phyloP scores from a whole-genome alignment of 768 basidiomycete species.

The Collybiopsis confluens region DNA sequence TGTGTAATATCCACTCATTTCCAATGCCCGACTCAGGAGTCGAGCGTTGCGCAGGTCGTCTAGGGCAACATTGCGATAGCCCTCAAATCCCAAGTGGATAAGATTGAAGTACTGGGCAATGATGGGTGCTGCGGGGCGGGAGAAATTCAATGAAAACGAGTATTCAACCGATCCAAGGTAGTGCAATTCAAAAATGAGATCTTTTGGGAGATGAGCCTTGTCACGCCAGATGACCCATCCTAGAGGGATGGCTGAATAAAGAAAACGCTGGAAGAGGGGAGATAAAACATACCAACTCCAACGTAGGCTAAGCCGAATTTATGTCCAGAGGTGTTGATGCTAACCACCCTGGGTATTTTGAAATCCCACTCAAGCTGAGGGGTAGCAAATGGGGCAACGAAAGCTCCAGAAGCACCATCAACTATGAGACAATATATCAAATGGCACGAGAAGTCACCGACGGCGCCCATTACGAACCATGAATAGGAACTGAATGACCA shows the following conservation, averaged over 20 bases:
- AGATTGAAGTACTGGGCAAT: constrained; percentile 64
- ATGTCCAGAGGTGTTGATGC: constrained; percentile 60
- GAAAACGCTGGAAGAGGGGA: background rate
- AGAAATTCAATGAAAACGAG: constrained; percentile 66
- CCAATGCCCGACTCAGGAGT: constrained; percentile 57
- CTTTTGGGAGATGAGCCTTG: constrained; percentile 59
- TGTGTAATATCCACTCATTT: constrained; percentile 48
- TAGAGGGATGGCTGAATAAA: constrained; percentile 20
- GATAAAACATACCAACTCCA: constrained; percentile 20
- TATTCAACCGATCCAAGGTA: constrained; percentile 58
- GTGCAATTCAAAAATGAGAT: constrained; percentile 69
- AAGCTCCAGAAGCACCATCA: constrained; percentile 65
- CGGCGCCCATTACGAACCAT: too few species aligned
- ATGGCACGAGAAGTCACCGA: constrained; percentile 34
- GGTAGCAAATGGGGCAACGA: constrained; percentile 61
- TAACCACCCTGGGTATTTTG: constrained; percentile 55
- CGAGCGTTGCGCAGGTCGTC: constrained; percentile 60
- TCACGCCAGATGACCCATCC: constrained; percentile 71
- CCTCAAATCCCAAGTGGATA: constrained; percentile 55
- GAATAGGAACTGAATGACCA: constrained; percentile 59
- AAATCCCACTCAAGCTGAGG: constrained; percentile 63
- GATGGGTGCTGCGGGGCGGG: constrained; percentile 59
- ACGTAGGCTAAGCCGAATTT: constrained; percentile 58
- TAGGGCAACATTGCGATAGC: constrained; percentile 45
- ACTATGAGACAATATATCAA: constrained; percentile 40